Conservation (phyloP, 2,329 filamentous ascomycete genomes). For the Colletotrichum theobromicola region DNA sequence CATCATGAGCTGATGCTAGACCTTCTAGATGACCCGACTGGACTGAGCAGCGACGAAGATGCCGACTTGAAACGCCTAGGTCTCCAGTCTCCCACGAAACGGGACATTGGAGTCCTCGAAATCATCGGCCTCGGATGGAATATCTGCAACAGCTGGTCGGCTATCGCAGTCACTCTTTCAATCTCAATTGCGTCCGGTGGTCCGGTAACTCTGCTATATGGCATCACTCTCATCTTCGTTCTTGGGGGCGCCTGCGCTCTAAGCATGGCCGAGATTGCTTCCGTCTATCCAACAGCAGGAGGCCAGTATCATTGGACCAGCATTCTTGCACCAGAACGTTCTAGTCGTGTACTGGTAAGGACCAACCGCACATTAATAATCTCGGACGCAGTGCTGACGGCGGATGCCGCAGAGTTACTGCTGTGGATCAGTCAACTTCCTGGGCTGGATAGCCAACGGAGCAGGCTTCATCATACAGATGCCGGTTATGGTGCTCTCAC, state of each 20-base stretch:
- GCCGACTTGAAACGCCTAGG: slow-evolving; percentile 1
- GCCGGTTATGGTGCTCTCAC: slow-evolving; percentile 3
- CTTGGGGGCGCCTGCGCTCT: slow-evolving; percentile 28
- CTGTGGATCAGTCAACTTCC: slow-evolving; percentile 5
- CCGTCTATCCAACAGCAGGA: slow-evolving; percentile 40
- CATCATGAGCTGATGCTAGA: fast-evolving
- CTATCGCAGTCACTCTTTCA: slow-evolving; percentile 24
- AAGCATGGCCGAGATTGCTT: slow-evolving; percentile 40
- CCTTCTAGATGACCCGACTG: not conserved
- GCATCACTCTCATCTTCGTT: slow-evolving; percentile 30
- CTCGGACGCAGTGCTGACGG: not conserved
- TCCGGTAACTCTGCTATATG: slow-evolving; percentile 29
- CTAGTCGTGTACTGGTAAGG: slow-evolving; percentile 2
- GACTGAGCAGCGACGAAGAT: not conserved
- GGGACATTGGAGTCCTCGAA: not conserved
- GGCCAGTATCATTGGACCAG: slow-evolving; percentile 43
- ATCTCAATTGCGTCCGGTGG: slow-evolving; percentile 20
- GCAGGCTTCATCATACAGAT: slow-evolving; percentile 17
- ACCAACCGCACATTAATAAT: fast-evolving
- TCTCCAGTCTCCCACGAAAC: not conserved
- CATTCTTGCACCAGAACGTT: slow-evolving; percentile 28
- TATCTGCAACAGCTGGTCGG: slow-evolving; percentile 31
- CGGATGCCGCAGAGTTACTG: not conserved
- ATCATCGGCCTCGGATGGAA: slow-evolving; percentile 6
- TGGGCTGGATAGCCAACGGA: slow-evolving; percentile 12